Evolutionary conservation across 129 eudicot species (phyloP), one percentile per base, ranked within the genome.

Genomic region (Logfia minima): DNA sequence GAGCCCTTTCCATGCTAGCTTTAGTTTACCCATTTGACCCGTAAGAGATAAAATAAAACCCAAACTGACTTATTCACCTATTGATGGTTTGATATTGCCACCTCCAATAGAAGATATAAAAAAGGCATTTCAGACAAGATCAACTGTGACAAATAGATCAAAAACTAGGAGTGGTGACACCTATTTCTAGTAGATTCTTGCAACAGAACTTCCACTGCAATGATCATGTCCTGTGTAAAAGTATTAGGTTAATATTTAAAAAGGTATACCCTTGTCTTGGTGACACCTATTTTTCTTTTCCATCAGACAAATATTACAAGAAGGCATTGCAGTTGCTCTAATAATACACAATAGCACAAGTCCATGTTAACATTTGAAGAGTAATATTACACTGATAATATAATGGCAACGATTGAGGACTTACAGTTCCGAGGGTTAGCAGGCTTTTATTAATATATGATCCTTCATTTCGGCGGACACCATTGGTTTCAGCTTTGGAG

Each of bases 341-440:
- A 39, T 32, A 37, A 24, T 55, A 69, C 45, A 62, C 59, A 69
- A 59, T 64, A 75, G 28, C 55, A 66, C 60, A 71, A 35, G 21
- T 71, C 80, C 66, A 72, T 68, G 19, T 76, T 41, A 56, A 34
- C 64, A 73, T 35, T 48, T 66, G 63, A 82, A 66, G 68, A 82
- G 77, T 32, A 72, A 84, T 64, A 76, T 58, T 76, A 72, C 78
- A 76, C 76, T 79, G 79, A 80, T 70, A 72, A 84, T 64, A 79
- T 60, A 86, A 82, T 78, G 77, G 79, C 78, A 82, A 82, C 64
- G 72, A 75, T 71, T 52, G 74, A 84, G 86, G 83, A 71, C 97
- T 91, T 88, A 94, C 99, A 84, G 97, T 91, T 87, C 99, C 99
- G 80, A 94, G 97, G 71, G 97, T 89, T 81, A 94, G 85, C 85